These are phyloP conservation scores for Dothideomycetidae sp. DNA, from an alignment of 2,329 filamentous ascomycete genomes.

Conservation along the genomic window DNA sequence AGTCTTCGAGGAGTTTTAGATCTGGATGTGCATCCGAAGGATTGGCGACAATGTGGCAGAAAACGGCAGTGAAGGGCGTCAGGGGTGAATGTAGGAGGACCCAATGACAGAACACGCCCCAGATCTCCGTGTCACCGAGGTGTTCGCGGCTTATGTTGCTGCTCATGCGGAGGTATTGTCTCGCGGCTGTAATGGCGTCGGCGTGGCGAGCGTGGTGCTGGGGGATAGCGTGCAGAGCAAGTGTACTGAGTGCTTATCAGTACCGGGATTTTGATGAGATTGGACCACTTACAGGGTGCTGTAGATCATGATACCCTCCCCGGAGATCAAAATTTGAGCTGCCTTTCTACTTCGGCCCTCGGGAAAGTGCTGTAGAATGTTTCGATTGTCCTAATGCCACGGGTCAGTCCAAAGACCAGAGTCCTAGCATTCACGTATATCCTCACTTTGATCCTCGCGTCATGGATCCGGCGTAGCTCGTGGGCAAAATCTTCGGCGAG, in stretches of 20 bases:
- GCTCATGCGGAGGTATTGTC: not conserved
- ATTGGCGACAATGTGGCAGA: conserved; percentile 23
- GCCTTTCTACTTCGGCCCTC: too few relatives aligned
- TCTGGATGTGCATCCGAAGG: conserved; percentile 12
- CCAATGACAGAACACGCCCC: not conserved
- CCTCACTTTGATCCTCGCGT: not conserved
- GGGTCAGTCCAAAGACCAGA: too few relatives aligned
- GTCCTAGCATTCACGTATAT: too few relatives aligned
- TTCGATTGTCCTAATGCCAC: too few relatives aligned
- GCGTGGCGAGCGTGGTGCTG: not conserved
- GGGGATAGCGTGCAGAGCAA: not conserved
- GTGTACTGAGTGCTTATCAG: not conserved
- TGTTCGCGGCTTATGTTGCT: not conserved
- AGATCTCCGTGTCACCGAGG: not conserved
- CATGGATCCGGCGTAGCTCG: not conserved
- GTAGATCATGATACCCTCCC: not conserved
- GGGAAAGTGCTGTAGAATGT: too few relatives aligned
- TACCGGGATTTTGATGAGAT: not conserved
- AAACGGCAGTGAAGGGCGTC: conserved; percentile 45
- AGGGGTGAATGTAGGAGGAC: conserved; percentile 39
- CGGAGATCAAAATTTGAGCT: not conserved
- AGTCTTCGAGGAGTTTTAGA: conserved; percentile 14
- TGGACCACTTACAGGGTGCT: not conserved
- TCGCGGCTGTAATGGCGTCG: not conserved
- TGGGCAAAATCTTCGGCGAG: not conserved